These are phyloP conservation scores for Crucihimalaya himalaica DNA, from an alignment of 345 rosid species.

Conservation along the genomic window DNA sequence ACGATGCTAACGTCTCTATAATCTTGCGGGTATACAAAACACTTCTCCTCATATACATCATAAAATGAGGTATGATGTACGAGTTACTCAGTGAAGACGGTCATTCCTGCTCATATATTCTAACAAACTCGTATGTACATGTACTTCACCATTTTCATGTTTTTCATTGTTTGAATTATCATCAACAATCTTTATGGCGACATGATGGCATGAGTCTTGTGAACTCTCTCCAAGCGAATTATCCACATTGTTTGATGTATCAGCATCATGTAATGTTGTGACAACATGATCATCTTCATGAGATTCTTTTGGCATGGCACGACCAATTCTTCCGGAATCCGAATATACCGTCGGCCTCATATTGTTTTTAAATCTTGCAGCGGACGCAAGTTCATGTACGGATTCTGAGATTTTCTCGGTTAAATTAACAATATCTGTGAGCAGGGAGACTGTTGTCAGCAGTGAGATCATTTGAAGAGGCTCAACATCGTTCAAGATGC, in stretches of 20 bases:
- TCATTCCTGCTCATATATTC: background rate
- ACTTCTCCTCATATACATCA: background rate
- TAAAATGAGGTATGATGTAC: background rate
- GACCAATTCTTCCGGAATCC: background rate
- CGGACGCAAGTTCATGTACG: constrained; percentile 51
- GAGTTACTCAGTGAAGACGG: background rate
- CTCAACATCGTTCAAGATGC: constrained; percentile 49
- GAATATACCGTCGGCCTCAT: constrained; percentile 24
- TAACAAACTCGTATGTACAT: constrained; percentile 14
- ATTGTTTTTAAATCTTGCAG: constrained; percentile 48
- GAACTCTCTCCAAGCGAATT: constrained; percentile 23
- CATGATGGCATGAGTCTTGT: constrained; percentile 22
- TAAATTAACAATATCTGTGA: constrained; percentile 54
- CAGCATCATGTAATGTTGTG: constrained; percentile 18
- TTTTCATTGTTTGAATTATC: constrained; percentile 5
- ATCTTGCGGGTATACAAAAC: background rate
- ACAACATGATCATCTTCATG: constrained; percentile 21
- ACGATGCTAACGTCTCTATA: background rate
- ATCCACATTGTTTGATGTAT: constrained; percentile 14
- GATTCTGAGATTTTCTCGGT: constrained; percentile 54
- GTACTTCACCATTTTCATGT: constrained; percentile 26
- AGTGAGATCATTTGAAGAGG: constrained; percentile 46
- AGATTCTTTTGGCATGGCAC: constrained; percentile 10
- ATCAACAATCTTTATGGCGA: constrained; percentile 27
- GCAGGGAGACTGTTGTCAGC: constrained; percentile 55